Evolutionary conservation across 176 grass and related monocot genomes (phyloP).

Genomic region (Zoysia pacifica): DNA sequence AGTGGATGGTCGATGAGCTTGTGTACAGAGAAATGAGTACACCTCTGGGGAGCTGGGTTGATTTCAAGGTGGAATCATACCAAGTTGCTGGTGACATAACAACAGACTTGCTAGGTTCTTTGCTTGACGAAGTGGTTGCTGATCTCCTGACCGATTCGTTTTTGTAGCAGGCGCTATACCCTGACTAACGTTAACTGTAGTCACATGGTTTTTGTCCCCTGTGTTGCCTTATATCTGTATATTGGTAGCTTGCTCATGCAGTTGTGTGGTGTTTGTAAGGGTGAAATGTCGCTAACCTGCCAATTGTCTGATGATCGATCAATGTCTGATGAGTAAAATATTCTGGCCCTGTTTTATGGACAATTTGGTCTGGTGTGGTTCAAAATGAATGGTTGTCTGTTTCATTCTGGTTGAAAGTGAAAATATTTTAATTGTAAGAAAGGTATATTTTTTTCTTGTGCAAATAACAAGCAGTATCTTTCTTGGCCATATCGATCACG

Average conservation of each 20-base stretch:
- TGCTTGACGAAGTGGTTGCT: slow-evolving; percentile 71
- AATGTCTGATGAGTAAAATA: slow-evolving; percentile 27
- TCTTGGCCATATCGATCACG: background rate
- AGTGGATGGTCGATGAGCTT: slow-evolving; percentile 87
- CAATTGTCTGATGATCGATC: slow-evolving; percentile 9
- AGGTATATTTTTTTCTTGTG: background rate
- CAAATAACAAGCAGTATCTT: background rate
- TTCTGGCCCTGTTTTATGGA: slow-evolving; percentile 18
- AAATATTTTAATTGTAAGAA: background rate
- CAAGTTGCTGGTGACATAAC: slow-evolving; percentile 60
- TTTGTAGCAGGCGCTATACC: slow-evolving; percentile 27
- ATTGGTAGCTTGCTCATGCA: slow-evolving; percentile 37
- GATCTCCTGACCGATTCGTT: slow-evolving; percentile 47
- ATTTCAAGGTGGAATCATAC: slow-evolving; percentile 77
- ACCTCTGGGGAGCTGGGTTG: slow-evolving; percentile 72
- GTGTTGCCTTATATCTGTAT: slow-evolving; percentile 36
- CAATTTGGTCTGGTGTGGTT: background rate
- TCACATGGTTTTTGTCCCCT: slow-evolving; percentile 38
- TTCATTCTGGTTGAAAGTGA: background rate
- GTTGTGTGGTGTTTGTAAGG: slow-evolving; percentile 33
- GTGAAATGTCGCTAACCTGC: slow-evolving; percentile 33
- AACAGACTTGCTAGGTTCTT: slow-evolving; percentile 52
- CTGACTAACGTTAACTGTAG: slow-evolving; percentile 34
- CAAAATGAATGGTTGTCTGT: background rate
- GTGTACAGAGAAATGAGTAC: slow-evolving; percentile 90